phyloP scores from a whole-genome alignment of 768 basidiomycete genomes.

The Kwoniella dendrophila region DNA sequence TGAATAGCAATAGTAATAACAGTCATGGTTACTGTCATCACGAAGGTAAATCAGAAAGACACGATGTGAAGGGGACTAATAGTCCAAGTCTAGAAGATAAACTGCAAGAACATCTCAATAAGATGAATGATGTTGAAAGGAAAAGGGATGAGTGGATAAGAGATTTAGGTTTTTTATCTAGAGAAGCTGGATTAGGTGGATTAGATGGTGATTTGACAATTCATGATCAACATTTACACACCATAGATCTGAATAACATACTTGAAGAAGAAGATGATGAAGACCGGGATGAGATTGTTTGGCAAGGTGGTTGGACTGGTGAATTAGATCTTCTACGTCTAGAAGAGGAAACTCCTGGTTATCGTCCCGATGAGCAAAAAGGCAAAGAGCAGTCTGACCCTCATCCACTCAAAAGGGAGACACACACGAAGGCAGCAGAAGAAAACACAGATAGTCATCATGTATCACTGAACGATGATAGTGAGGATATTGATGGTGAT shows the following conservation, averaged over 20 bases:
- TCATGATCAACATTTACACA: not conserved
- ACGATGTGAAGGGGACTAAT: not conserved
- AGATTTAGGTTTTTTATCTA: slow-evolving; percentile 11
- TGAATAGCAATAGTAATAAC: not conserved
- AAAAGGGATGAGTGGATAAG: slow-evolving; percentile 24
- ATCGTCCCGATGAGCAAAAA: too few relatives aligned
- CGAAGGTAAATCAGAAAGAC: not conserved
- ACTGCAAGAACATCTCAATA: slow-evolving; percentile 20
- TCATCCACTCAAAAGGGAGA: too few relatives aligned
- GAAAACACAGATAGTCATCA: too few relatives aligned
- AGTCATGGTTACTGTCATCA: too few relatives aligned
- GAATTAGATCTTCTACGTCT: not conserved
- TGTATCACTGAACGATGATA: too few relatives aligned
- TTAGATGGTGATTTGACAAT: not conserved
- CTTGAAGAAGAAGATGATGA: slow-evolving; percentile 7
- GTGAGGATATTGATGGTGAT: too few relatives aligned
- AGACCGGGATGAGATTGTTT: not conserved
- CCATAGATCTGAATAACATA: not conserved
- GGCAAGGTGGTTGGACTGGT: slow-evolving; percentile 4
- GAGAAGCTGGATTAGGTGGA: slow-evolving; percentile 14
- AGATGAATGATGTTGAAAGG: slow-evolving; percentile 18
- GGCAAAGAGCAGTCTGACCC: not conserved
- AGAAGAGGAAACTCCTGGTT: too few relatives aligned
- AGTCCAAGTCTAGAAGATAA: not conserved
- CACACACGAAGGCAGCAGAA: too few relatives aligned